Evolutionary conservation across 345 rosid genomes (phyloP).

Genomic region (Alliaria petiolata): DNA sequence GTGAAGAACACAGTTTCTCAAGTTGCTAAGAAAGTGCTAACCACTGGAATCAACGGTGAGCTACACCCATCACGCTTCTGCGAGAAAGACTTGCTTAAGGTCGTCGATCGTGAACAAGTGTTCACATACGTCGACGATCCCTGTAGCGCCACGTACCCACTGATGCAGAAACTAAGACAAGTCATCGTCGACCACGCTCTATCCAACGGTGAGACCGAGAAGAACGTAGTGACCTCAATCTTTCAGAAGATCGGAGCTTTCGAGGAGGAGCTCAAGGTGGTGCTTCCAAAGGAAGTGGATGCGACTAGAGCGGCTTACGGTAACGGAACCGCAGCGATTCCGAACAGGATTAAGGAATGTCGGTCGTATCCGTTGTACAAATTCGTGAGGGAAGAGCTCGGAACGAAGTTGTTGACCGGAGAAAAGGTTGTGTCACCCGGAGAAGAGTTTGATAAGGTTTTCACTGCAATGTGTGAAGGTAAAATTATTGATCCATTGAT

Average conservation of each 20-base stretch:
- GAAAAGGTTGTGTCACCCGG: slow-evolving; percentile 63
- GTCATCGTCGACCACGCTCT: slow-evolving; percentile 63
- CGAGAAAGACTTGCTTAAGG: slow-evolving; percentile 56
- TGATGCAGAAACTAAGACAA: slow-evolving; percentile 61
- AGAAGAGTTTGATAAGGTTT: slow-evolving; percentile 70
- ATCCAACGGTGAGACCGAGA: slow-evolving; percentile 49
- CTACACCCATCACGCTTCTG: slow-evolving; percentile 65
- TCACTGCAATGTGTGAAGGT: slow-evolving; percentile 62
- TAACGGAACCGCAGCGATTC: slow-evolving; percentile 40
- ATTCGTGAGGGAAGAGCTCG: slow-evolving; percentile 58
- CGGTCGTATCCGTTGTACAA: slow-evolving; percentile 68
- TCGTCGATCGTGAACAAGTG: slow-evolving; percentile 49
- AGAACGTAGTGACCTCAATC: slow-evolving; percentile 44
- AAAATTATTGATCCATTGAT: slow-evolving; percentile 64
- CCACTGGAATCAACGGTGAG: slow-evolving; percentile 50
- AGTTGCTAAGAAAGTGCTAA: slow-evolving; percentile 50
- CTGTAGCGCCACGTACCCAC: slow-evolving; percentile 50
- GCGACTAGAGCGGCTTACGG: slow-evolving; percentile 42
- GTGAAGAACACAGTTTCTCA: slow-evolving; percentile 57
- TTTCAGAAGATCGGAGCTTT: slow-evolving; percentile 63
- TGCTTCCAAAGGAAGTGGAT: slow-evolving; percentile 61
- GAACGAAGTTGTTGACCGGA: slow-evolving; percentile 54
- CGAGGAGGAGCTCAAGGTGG: slow-evolving; percentile 50
- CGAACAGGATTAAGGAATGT: slow-evolving; percentile 61
- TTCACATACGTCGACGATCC: slow-evolving; percentile 66